Evolutionary conservation across 345 rosid species (phyloP).

Genomic region (Linum lewisii): DNA sequence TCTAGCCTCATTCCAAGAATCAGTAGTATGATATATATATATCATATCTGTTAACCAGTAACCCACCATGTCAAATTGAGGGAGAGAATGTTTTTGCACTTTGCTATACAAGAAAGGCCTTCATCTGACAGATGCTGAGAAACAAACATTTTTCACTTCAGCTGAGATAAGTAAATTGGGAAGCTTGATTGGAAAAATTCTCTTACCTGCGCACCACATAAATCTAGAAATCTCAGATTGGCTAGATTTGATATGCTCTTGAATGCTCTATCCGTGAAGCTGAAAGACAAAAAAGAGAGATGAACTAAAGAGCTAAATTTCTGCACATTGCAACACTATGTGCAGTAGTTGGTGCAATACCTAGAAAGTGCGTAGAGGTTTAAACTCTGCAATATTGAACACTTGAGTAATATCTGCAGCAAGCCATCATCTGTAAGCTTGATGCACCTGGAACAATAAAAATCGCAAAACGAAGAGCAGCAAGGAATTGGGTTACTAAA

Average conservation of each 20-base stretch:
- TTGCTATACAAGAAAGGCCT: slow-evolving; percentile 61
- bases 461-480: slow-evolving; percentile 3
- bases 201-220: slow-evolving; percentile 90
- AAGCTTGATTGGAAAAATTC: slow-evolving; percentile 9
- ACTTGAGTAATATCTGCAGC: slow-evolving; percentile 48
- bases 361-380: slow-evolving; percentile 88
- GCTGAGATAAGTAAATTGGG: background rate
- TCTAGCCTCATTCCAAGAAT: slow-evolving; percentile 5
- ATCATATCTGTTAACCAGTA: background rate
- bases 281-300: slow-evolving; percentile 25
- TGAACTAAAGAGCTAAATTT: slow-evolving; percentile 2
- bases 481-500: background rate
- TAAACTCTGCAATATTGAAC: slow-evolving; percentile 52
- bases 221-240: slow-evolving; percentile 57
- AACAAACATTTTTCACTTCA: slow-evolving; percentile 7
- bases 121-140: slow-evolving; percentile 83
- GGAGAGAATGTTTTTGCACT: slow-evolving; percentile 53
- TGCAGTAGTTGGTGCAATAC: slow-evolving; percentile 22
- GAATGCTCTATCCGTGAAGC: slow-evolving; percentile 73
- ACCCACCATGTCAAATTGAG: slow-evolving; percentile 89
- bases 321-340: slow-evolving; percentile 1
- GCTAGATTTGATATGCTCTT: slow-evolving; percentile 51
- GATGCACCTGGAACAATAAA: slow-evolving; percentile 49
- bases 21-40: background rate
- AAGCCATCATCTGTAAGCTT: slow-evolving; percentile 75